These are phyloP conservation scores for Pseudozyma pruni DNA, from an alignment of 1,284 basidiomycete genomes.

Conservation along the genomic window DNA sequence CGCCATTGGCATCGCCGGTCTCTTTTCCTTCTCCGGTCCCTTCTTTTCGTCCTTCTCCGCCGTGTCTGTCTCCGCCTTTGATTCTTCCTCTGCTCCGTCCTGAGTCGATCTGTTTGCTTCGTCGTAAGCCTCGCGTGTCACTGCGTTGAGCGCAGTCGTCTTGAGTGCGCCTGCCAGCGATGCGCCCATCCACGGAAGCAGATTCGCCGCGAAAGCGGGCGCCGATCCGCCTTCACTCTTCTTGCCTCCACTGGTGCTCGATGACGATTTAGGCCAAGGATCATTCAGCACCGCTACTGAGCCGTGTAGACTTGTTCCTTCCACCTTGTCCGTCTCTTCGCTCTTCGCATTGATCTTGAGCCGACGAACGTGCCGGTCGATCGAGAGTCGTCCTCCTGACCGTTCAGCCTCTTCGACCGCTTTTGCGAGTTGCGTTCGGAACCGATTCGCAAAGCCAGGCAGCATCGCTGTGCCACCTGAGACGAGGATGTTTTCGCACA, in stretches of 20 bases:
- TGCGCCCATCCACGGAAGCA: constrained; percentile 90
- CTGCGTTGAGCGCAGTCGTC: constrained; percentile 31
- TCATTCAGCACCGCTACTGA: constrained; percentile 38
- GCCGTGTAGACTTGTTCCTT: constrained; percentile 3
- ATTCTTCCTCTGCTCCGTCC: constrained; percentile 10
- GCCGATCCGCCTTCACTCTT: constrained; percentile 74
- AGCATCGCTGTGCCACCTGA: constrained; percentile 89
- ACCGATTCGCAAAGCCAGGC: constrained; percentile 87
- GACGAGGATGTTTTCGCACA: constrained; percentile 83
- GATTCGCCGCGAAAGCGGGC: constrained; percentile 82
- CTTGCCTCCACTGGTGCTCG: background rate
- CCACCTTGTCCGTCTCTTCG: background rate
- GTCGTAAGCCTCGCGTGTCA: constrained; percentile 44
- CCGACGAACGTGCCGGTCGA: constrained; percentile 18
- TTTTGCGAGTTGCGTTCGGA: constrained; percentile 79
- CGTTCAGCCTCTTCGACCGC: constrained; percentile 69
- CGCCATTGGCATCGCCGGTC: constrained; percentile 21
- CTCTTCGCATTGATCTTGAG: background rate
- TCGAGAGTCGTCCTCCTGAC: constrained; percentile 23
- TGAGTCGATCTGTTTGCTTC: constrained; percentile 22
- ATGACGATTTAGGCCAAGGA: constrained; percentile 28
- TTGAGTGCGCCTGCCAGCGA: constrained; percentile 79
- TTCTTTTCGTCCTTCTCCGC: constrained; percentile 7
- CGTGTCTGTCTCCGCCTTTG: background rate
- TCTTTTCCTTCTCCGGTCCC: background rate